Conservation (phyloP, 2,329 filamentous ascomycete species). For the Aspergillus glaucus region DNA sequence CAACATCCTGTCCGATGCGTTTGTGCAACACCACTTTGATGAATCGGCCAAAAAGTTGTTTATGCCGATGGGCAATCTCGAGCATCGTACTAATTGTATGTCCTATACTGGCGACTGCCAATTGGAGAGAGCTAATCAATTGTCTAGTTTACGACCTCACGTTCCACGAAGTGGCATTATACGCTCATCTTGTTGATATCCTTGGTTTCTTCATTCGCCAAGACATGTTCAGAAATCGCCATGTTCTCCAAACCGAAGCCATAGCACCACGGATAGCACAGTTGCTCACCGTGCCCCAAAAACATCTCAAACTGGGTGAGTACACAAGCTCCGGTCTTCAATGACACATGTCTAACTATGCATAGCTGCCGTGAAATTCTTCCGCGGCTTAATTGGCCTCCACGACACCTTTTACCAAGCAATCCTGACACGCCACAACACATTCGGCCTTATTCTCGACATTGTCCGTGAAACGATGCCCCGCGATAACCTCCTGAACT, state of each 20-base stretch:
- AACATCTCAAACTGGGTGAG: conserved; percentile 84
- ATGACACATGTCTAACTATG: conserved; percentile 1
- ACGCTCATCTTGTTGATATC: conserved; percentile 85
- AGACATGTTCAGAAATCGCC: conserved; percentile 78
- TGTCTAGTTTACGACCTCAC: conserved; percentile 60
- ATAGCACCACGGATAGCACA: conserved; percentile 74
- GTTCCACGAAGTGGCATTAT: conserved; percentile 82
- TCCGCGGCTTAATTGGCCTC: conserved; percentile 75
- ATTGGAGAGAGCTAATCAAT: conserved; percentile 5
- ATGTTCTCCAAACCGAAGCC: conserved; percentile 75
- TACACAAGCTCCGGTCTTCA: conserved; percentile 6
- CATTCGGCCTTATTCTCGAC: conserved; percentile 77
- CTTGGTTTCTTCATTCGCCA: conserved; percentile 90
- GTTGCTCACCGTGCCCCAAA: conserved; percentile 75
- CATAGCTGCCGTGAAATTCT: conserved; percentile 82
- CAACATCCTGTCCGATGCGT: conserved; percentile 74
- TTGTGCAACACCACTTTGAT: conserved; percentile 85
- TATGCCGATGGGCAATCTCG: conserved; percentile 74
- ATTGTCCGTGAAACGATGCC: conserved; percentile 81
- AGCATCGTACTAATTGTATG: conserved; percentile 54
- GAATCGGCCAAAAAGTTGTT: conserved; percentile 79
- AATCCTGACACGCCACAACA: conserved; percentile 72
- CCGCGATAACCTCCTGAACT: conserved; percentile 87
- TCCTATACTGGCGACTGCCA: conserved; percentile 3
- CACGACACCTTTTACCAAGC: conserved; percentile 89